These are phyloP conservation scores for Microbotryomycetes sp. DNA, from an alignment of 1,284 basidiomycete genomes.

Conservation along the genomic window DNA sequence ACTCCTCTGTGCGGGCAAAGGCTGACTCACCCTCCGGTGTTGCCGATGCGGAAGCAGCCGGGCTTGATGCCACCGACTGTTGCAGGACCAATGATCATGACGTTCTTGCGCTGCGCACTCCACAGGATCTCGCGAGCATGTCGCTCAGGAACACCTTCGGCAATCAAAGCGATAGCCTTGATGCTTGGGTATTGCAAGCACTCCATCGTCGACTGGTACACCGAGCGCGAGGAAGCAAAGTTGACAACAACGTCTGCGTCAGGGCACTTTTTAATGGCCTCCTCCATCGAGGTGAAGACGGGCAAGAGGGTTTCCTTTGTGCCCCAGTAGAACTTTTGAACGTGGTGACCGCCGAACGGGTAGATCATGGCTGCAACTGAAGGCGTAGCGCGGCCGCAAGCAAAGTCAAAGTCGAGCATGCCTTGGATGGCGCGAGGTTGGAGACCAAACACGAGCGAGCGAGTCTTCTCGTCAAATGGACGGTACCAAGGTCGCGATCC, in stretches of 20 bases:
- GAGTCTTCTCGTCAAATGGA: constrained; percentile 85
- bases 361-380: constrained; percentile 99
- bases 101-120: constrained; percentile 74
- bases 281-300: constrained; percentile 87
- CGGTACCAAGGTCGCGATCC: constrained; percentile 63
- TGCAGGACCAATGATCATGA: constrained; percentile 95
- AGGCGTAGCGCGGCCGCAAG: constrained; percentile 86
- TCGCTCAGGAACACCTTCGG: constrained; percentile 96
- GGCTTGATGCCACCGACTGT: constrained; percentile 99
- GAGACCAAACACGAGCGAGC: constrained; percentile 94
- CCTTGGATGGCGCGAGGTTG: constrained; percentile 99
- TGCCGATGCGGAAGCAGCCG: constrained; percentile 98
- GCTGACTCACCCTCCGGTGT: constrained; percentile 76
- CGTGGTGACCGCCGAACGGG: constrained; percentile 98
- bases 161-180: constrained; percentile 86
- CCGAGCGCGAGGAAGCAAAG: constrained; percentile 91
- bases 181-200: constrained; percentile 63
- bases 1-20: not conserved
- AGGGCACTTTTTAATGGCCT: constrained; percentile 89
- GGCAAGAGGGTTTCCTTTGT: constrained; percentile 97
- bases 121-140: constrained; percentile 94
- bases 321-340: constrained; percentile 96
- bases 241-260: constrained; percentile 98
- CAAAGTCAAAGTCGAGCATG: constrained; percentile 99
- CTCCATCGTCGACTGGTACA: constrained; percentile 91